Evolutionary conservation across 257 asterid species (phyloP).

Genomic region (Scutellaria barbata): DNA sequence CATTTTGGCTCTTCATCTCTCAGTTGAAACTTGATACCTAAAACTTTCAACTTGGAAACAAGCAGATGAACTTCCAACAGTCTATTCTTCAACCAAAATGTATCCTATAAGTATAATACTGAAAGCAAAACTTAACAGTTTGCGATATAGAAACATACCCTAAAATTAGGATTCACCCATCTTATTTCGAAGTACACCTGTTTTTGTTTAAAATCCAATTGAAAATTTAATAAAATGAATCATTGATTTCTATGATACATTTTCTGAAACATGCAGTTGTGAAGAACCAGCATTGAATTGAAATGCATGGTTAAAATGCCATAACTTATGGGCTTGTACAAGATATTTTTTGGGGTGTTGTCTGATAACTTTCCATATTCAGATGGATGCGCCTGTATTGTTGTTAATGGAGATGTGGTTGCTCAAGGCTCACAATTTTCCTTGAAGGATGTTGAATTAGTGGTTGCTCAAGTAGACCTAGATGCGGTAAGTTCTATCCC

Average conservation of each 20-base stretch:
- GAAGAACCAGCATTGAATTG: conserved; percentile 20
- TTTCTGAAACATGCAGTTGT: neutral
- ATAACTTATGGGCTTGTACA: conserved; percentile 9
- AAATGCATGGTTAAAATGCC: conserved; percentile 9
- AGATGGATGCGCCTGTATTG: conserved; percentile 97
- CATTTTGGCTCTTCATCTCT: conserved; percentile 1
- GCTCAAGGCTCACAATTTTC: conserved; percentile 97
- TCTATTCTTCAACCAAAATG: too few relatives aligned
- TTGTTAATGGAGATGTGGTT: conserved; percentile 91
- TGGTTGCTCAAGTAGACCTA: conserved; percentile 90
- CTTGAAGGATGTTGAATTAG: conserved; percentile 88
- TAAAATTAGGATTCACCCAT: too few relatives aligned
- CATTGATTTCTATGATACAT: conserved; percentile 14
- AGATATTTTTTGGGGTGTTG: conserved; percentile 30
- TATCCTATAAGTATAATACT: too few relatives aligned
- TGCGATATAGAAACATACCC: too few relatives aligned
- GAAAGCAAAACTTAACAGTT: too few relatives aligned
- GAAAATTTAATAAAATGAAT: neutral
- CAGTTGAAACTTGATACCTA: neutral
- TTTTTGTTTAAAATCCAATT: neutral
- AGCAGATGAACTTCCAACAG: neutral
- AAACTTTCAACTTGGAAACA: conserved; percentile 28
- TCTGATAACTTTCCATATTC: conserved; percentile 37
- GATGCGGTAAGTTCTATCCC: conserved; percentile 75
- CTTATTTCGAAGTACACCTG: neutral